Base-by-base conservation (phyloP, 2,329 filamentous ascomycete genomes). In the Cladophialophora yegresii region DNA sequence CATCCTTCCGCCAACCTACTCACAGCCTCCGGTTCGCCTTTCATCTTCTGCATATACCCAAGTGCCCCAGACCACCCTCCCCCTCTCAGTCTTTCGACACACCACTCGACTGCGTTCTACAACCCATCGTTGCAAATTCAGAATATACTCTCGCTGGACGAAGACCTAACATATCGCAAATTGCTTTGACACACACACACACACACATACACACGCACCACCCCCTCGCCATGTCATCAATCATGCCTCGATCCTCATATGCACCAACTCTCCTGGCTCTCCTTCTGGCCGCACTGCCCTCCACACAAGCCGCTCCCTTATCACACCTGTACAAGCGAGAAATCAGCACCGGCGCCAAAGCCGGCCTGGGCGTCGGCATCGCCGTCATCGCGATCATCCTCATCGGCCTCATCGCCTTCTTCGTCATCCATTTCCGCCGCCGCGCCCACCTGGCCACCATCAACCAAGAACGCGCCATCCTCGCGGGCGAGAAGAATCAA, bases 401-500 rank as follows among this genome's bases (percentile, higher is more conserved):
- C 10, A 22, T 65, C 3, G 62, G 65, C 33, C 60, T 71, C 28
- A 49, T 69, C 22, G 59, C 57, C 28, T 70, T 71, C 49, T 67
- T 71, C 56, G 51, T 67, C 57, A 62, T 71, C 40, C 70, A 71
- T 64, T 49, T 70, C 57, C 67, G 70, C 33, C 68, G 70, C 23
- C 55, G 59, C 33, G 54, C 54, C 47, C 70, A 70, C 57, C 65
- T 69, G 49, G 53, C 56, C n/a, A 23, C 56, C 12, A 60, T 71
- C 58, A 71, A 71, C 54, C 55, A 60, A 26, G 67, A 70, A 64
- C 63, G 68, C n/a, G 67, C 68, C 30, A 67, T 70, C 33, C 62
- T 70, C 40, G 64, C 70, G 5, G 69, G 68, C 55, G 70, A 71
- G 61, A 71, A 71, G 66, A 71, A 71, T 47, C 12, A 57, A 49